Evolutionary conservation across 495 filamentous ascomycete genomes (phyloP), one percentile per base, ranked within the genome.

Genomic region (Annulohypoxylon nitens): DNA sequence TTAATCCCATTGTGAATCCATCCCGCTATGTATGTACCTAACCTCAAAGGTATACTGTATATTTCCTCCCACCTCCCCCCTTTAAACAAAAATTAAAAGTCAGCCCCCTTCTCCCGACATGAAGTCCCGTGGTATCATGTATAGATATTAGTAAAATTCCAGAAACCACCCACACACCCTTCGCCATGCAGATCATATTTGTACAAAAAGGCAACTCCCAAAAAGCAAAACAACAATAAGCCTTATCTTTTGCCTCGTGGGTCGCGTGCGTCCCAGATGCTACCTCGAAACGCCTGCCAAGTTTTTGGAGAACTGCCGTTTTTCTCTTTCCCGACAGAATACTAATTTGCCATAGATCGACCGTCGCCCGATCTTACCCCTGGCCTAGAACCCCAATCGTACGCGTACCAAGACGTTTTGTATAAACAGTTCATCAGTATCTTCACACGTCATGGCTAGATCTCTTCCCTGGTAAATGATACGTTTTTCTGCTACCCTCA

Each of bases 281-380:
- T 43, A 71, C 73, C 73, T 71, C 60, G 60, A 75, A 75, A 75
- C 73, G 73, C 73, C 73, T 64, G 73, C 69, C 63, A 68, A 75
- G 73, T 43, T 59, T 51, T 59, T 30, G 18, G 51, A 58, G 60
- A 64, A 64, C 54, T 75, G 59, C 68, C 51, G 45, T 57, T 57
- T 68, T 69, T 71, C 61, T 47, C 16, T 65, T 65, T 64, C 12
- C 58, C 57, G 45, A n/a, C 48, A 61, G 23, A 70, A 68, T 14
- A 68, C 45, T 59, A 33, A 37, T 12, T 66, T 48, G 59, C 48
- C 59, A 37, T 43, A 30, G 51, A 60, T 74, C 67, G 51, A 2
- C 59, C 50, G 23, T 43, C 43, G 30, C 43, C 53, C 59, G 51
- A 67, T 55, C 47, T 64, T 54, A 57, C 64, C 73, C 68, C 64